phyloP scores from a whole-genome alignment of 1,284 basidiomycete genomes.

The Cryptococcus sp. region DNA sequence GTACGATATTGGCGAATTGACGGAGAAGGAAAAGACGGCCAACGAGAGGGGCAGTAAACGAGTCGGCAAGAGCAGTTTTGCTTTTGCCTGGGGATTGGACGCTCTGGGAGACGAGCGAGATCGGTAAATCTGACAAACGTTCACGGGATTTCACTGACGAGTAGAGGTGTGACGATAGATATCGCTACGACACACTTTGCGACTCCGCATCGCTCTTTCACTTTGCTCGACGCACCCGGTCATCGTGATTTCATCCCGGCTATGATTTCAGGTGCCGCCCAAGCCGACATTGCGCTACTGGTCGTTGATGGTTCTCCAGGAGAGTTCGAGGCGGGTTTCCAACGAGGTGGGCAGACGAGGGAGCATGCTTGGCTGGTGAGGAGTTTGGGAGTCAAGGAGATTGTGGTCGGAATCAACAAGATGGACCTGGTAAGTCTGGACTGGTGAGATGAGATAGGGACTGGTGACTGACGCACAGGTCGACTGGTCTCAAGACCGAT shows the following conservation, averaged over 20 bases:
- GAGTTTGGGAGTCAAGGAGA: constrained; percentile 88
- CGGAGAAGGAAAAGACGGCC: constrained; percentile 73
- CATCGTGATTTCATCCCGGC: constrained; percentile 98
- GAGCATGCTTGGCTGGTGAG: constrained; percentile 90
- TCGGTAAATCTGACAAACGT: constrained; percentile 53
- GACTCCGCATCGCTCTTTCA: constrained; percentile 74
- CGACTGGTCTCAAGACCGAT: constrained; percentile 73
- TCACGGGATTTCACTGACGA: background rate
- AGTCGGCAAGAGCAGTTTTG: constrained; percentile 89
- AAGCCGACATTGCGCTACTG: constrained; percentile 93
- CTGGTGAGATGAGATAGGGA: background rate
- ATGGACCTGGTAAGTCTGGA: constrained; percentile 76
- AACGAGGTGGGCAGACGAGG: constrained; percentile 90
- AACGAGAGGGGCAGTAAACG: constrained; percentile 90
- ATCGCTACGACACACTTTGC: constrained; percentile 78
- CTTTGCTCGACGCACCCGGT: constrained; percentile 91
- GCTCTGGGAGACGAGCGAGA: constrained; percentile 88
- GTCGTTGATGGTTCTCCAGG: constrained; percentile 87
- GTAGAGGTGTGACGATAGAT: constrained; percentile 95
- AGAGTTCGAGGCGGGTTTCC: constrained; percentile 94
- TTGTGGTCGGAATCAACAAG: constrained; percentile 92
- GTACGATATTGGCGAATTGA: constrained; percentile 82
- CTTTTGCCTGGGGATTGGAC: constrained; percentile 96
- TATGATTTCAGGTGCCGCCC: constrained; percentile 97
- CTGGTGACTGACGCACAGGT: constrained; percentile 62